Evolutionary conservation across 2,329 filamentous ascomycete genomes (phyloP), one percentile per base, ranked within the genome.

Genomic region (Penicillium capsulatum): DNA sequence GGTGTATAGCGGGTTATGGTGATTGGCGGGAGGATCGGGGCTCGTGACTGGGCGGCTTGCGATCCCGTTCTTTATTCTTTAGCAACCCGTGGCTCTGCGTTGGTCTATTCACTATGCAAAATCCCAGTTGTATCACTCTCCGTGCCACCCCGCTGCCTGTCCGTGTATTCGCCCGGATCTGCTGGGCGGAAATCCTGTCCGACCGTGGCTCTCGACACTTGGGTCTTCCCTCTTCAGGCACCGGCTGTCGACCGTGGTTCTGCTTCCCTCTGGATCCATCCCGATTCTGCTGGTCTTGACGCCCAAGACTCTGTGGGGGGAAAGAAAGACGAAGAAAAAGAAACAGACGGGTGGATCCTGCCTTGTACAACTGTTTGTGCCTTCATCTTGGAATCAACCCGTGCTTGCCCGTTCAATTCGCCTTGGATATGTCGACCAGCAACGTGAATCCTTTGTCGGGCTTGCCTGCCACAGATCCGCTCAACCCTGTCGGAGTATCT

Each of bases 111-210:
- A 31, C 24, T 28, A 17, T 38, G 34, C 19, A 36, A 30, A 28
- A 36, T 3, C 13, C 16, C 9, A 14, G 26, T 34, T 11, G 32
- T 22, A 28, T 11, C 16, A 15, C 15, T 30, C 19, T 22, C 19
- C 9, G 19, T 22, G 19, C 19, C 19, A 22, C 19, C 19, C 19
- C 19, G 9, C 19, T 22, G 6, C 6, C 38, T 43, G 26, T 11
- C 32, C 33, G 30, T 28, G 31, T 13, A 55, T 54, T 54, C 42
- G 51, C 35, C 34, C 52, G 52, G 52, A 54, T 51, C 51, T 55
- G 36, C 47, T 55, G 51, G 52, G 50, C 52, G 49, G 51, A 53
- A 54, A 30, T 52, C 34, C 44, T 55, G 52, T 55, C 52, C 52
- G 50, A 54, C 51, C 50, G 47, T 54, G 52, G 44, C 42, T 42